Conservation (phyloP, 2,329 filamentous ascomycete species). For the Elsinoe fawcettii region DNA sequence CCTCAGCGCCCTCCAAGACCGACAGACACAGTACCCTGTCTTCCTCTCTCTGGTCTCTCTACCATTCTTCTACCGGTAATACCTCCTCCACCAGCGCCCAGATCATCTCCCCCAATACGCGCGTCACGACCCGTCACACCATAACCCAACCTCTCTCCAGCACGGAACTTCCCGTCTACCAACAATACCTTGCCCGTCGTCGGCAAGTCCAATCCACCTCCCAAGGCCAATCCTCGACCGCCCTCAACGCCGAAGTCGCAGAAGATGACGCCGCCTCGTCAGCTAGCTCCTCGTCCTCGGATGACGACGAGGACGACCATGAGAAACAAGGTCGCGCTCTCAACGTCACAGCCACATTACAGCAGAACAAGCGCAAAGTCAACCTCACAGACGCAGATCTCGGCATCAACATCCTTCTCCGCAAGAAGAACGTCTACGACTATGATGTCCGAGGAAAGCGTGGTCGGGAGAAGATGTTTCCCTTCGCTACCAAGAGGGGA, state of each 20-base stretch:
- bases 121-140: background rate
- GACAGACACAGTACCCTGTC: background rate
- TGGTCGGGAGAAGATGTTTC: slow-evolving; percentile 87
- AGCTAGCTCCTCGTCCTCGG: slow-evolving; percentile 76
- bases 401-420: slow-evolving; percentile 81
- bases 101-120: background rate
- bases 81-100: background rate
- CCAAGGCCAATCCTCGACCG: slow-evolving; percentile 60
- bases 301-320: slow-evolving; percentile 81
- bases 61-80: background rate
- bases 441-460: slow-evolving; percentile 88
- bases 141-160: slow-evolving; percentile 56
- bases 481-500: slow-evolving; percentile 69
- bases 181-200: slow-evolving; percentile 86
- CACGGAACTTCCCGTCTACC: slow-evolving; percentile 72
- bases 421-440: slow-evolving; percentile 84
- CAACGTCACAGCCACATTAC: slow-evolving; percentile 78
- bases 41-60: slow-evolving; percentile 4
- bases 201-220: slow-evolving; percentile 77
- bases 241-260: slow-evolving; percentile 51
- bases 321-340: slow-evolving; percentile 88
- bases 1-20: slow-evolving; percentile 50
- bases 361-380: slow-evolving; percentile 78
- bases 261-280: slow-evolving; percentile 67
- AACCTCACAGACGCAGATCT: slow-evolving; percentile 83